A percentile compares a stretch with the other conserved stretches of the same genome.
phyloP scores from a whole-genome alignment of 345 rosid species.

The Sonneratia caseolaris region DNA sequence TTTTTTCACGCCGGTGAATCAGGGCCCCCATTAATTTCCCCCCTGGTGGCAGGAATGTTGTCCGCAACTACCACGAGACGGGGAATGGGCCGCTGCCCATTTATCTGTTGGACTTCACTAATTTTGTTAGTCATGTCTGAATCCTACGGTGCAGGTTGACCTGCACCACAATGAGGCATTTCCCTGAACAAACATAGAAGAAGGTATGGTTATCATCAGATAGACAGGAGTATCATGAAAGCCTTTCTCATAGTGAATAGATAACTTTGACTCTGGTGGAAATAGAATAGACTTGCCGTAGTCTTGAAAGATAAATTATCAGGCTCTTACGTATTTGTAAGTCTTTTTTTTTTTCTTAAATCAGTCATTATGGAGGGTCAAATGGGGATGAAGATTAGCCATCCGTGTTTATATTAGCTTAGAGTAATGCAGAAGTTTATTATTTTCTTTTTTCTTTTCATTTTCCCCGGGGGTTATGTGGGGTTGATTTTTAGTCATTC shows the following conservation, averaged over 20 bases:
- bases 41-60: conserved; percentile 54
- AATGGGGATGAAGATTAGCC: too few species aligned
- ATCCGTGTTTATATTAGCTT: too few species aligned
- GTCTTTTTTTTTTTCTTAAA: too few species aligned
- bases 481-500: too few species aligned
- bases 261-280: background rate
- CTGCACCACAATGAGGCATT: background rate
- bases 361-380: too few species aligned
- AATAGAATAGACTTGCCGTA: too few species aligned
- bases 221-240: background rate
- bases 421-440: too few species aligned
- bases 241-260: background rate
- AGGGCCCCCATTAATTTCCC: background rate
- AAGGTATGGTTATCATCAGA: background rate
- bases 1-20: background rate
- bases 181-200: background rate
- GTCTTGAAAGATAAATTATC: too few species aligned
- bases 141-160: conserved; percentile 27
- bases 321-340: too few species aligned
- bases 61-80: conserved; percentile 55
- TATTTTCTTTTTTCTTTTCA: too few species aligned
- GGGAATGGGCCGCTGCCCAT: conserved; percentile 62
- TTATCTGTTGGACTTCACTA: conserved; percentile 86
- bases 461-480: too few species aligned
- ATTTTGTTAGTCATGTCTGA: conserved; percentile 69